Percentiles rank a stretch among this genome's conserved stretches.
Conservation (phyloP, 2,329 filamentous ascomycete genomes). For the Xylariaceae sp. region DNA sequence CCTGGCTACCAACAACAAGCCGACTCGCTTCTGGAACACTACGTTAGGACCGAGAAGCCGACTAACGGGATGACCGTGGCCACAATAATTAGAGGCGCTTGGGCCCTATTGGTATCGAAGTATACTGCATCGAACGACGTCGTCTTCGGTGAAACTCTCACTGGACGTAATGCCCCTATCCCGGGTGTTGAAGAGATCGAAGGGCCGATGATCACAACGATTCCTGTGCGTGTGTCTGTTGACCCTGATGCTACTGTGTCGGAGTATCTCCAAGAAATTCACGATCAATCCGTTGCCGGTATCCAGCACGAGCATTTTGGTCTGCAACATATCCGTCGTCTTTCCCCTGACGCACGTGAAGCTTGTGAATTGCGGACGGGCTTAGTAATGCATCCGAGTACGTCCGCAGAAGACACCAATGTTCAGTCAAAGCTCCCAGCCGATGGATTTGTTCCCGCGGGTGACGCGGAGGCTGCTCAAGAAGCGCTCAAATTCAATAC, state of each 20-base stretch:
- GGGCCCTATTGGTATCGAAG: constrained; percentile 53
- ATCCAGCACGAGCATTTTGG: constrained; percentile 66
- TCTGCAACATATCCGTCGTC: constrained; percentile 56
- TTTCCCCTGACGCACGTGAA: constrained; percentile 53
- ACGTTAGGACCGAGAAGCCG: constrained; percentile 38
- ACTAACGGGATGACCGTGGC: constrained; percentile 48
- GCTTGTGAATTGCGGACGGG: constrained; percentile 57
- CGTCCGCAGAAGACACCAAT: constrained; percentile 26
- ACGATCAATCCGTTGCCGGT: constrained; percentile 53
- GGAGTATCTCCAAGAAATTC: constrained; percentile 55
- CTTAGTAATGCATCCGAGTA: constrained; percentile 51
- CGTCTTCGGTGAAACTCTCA: constrained; percentile 59
- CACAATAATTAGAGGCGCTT: constrained; percentile 57
- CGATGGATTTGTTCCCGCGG: constrained; percentile 52
- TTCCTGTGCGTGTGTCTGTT: constrained; percentile 53
- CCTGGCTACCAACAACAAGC: constrained; percentile 48
- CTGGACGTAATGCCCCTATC: constrained; percentile 52
- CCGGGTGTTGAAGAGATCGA: constrained; percentile 52
- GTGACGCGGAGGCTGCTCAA: constrained; percentile 55
- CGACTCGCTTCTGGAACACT: constrained; percentile 53
- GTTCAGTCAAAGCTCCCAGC: constrained; percentile 40
- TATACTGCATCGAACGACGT: constrained; percentile 54
- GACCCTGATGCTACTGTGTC: constrained; percentile 40
- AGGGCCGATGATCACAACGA: constrained; percentile 60
- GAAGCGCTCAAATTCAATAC: constrained; percentile 59